Evolutionary conservation across 495 filamentous ascomycete species (phyloP).

Genomic region (Penicillium angulare): DNA sequence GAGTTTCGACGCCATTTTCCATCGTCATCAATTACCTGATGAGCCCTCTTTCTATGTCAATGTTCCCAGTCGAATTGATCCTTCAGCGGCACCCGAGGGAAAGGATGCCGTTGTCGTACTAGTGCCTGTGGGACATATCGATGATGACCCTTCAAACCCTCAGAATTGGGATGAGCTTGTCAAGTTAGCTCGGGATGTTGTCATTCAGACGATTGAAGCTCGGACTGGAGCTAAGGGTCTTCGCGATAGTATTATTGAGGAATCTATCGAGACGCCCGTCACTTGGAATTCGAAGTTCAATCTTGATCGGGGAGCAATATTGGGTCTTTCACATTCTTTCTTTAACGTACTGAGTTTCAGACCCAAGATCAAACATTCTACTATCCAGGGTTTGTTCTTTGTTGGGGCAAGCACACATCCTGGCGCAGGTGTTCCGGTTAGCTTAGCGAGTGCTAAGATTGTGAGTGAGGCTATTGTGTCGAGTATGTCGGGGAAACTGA

Average conservation of each 20-base stretch:
- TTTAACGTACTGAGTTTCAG: conserved; percentile 69
- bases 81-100: conserved; percentile 59
- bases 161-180: conserved; percentile 60
- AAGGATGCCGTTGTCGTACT: conserved; percentile 63
- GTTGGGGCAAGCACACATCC: conserved; percentile 72
- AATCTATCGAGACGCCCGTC: conserved; percentile 58
- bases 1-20: conserved; percentile 70
- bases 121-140: conserved; percentile 64
- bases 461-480: conserved; percentile 33
- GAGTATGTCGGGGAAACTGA: no score
- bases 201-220: conserved; percentile 52
- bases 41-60: conserved; percentile 74
- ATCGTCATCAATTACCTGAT: conserved; percentile 57
- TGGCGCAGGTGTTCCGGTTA: conserved; percentile 69
- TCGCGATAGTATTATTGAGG: conserved; percentile 47
- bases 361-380: conserved; percentile 53
- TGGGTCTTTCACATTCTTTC: conserved; percentile 66
- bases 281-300: conserved; percentile 65
- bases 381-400: conserved; percentile 55
- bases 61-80: conserved; percentile 64
- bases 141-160: conserved; percentile 20
- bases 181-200: conserved; percentile 46
- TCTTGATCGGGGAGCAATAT: conserved; percentile 66
- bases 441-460: conserved; percentile 61
- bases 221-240: conserved; percentile 52